Conservation (phyloP, 2,329 filamentous ascomycete species). For the Trichoderma cornu-damae region DNA sequence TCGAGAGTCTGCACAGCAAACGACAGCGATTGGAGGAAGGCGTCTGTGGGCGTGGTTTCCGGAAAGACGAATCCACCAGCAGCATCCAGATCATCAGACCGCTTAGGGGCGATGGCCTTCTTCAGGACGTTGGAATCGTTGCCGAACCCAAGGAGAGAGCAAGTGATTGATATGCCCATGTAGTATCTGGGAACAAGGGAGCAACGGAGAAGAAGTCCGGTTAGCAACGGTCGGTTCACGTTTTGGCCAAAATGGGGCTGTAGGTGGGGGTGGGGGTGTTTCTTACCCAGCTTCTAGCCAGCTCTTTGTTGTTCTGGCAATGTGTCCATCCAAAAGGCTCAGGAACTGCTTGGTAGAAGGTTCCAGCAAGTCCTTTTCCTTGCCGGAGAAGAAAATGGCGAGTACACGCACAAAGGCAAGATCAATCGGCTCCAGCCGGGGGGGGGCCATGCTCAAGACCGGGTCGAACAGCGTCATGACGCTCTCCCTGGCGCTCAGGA, state of each 20-base stretch:
- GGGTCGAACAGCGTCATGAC: constrained; percentile 66
- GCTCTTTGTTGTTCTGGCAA: constrained; percentile 45
- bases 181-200: constrained; percentile 26
- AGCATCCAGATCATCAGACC: constrained; percentile 14
- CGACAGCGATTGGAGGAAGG: constrained; percentile 33
- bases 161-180: constrained; percentile 31
- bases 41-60: constrained; percentile 21
- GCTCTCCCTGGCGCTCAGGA: constrained; percentile 62
- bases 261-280: not conserved
- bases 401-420: constrained; percentile 59
- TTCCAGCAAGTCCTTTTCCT: constrained; percentile 41
- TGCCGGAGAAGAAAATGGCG: constrained; percentile 56
- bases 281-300: constrained; percentile 48
- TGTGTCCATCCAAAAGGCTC: constrained; percentile 50
- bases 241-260: not conserved
- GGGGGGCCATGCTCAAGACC: constrained; percentile 38
- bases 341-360: constrained; percentile 47
- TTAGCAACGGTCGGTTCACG: not conserved
- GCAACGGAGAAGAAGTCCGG: no score
- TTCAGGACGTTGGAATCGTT: constrained; percentile 43
- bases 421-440: constrained; percentile 43
- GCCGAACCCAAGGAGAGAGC: constrained; percentile 34
- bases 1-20: constrained; percentile 43
- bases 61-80: constrained; percentile 25
- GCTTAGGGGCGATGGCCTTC: constrained; percentile 33